These are phyloP conservation scores for Alternaria triticimaculans DNA, from an alignment of 2,329 filamentous ascomycete genomes.

Conservation along the genomic window DNA sequence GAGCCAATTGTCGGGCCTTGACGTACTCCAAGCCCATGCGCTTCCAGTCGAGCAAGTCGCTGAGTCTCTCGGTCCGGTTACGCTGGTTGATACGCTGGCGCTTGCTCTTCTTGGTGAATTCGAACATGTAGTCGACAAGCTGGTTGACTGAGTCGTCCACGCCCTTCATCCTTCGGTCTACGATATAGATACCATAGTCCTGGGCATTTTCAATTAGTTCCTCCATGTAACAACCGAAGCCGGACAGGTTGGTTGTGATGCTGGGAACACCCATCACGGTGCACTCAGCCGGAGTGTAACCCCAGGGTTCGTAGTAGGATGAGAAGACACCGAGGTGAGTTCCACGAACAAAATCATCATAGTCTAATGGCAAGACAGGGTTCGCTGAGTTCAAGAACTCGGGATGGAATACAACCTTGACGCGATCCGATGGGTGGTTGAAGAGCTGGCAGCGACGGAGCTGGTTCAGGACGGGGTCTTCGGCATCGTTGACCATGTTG, in stretches of 20 bases:
- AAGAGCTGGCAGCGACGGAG: slow-evolving; percentile 95
- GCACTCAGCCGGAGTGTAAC: slow-evolving; percentile 96
- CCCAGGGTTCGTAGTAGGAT: slow-evolving; percentile 99
- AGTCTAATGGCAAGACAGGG: slow-evolving; percentile 92
- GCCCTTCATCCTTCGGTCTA: slow-evolving; percentile 92
- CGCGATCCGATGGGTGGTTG: slow-evolving; percentile 92
- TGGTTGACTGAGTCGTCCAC: slow-evolving; percentile 98
- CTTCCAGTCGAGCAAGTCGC: slow-evolving; percentile 97
- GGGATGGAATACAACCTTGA: slow-evolving; percentile 98
- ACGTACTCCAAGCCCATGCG: slow-evolving; percentile 99
- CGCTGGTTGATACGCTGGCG: slow-evolving; percentile 98
- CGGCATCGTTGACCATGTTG: slow-evolving; percentile 94
- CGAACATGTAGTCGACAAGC: slow-evolving; percentile 88
- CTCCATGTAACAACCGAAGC: slow-evolving; percentile 99
- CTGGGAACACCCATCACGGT: slow-evolving; percentile 99
- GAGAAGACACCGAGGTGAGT: slow-evolving; percentile 95
- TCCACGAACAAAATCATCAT: slow-evolving; percentile 97
- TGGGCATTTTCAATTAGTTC: slow-evolving; percentile 97
- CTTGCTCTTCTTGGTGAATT: slow-evolving; percentile 91
- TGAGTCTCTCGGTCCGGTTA: slow-evolving; percentile 93
- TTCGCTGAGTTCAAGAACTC: slow-evolving; percentile 97
- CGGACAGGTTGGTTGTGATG: slow-evolving; percentile 96
- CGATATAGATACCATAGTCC: slow-evolving; percentile 99
- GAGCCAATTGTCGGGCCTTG: slow-evolving; percentile 91
- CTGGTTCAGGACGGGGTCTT: slow-evolving; percentile 95